Base-by-base conservation (phyloP, 176 grass and related monocot species). In the Musa schizocarpa region DNA sequence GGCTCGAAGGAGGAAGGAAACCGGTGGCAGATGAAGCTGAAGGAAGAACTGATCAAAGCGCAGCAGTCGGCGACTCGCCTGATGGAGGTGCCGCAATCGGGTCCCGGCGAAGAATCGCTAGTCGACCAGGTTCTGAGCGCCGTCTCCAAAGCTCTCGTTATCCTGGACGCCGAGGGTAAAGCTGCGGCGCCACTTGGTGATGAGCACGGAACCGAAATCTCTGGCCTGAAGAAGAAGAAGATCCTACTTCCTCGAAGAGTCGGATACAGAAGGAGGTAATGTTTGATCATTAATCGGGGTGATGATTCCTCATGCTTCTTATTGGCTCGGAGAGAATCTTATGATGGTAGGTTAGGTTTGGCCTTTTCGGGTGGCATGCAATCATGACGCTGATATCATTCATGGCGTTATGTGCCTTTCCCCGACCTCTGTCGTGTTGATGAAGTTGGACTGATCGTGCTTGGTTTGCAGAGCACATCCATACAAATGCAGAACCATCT, bases 381-480 rank as follows among this genome's bases (percentile, higher is more conserved):
- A 48, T 29, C 19, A 49, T 69, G 27, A 69, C 66, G 21, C 1
- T 6, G 34, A 43, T 5, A 34, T 34, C 29, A 43, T 43, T 4
- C 29, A 43, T 43, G 34, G 34, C 34, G 16, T 52, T 10, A 68
- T 49, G 11, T 26, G 57, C 23, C 69, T 69, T 59, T 54, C 48
- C 13, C 22, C 17, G 51, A 23, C 14, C 9, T 19, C 43, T 50
- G 0, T n/a, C 1, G 19, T 12, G 14, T n/a, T 49, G 13, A 69
- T 50, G 34, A 50, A 17, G 13, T 11, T 29, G 11, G 7, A 26
- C 58, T 29, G 13, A 11, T 57, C 50, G 61, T 66, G 8, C 43
- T 83, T 61, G 27, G 2, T n/a, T 81, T 81, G 13, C 78, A 92
- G 92, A 84, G 85, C 85, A 54, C 75, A 80, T 61, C 50, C 19